Base-by-base conservation (phyloP, 73 alveolate species). In the Tetrahymena elliotti region DNA sequence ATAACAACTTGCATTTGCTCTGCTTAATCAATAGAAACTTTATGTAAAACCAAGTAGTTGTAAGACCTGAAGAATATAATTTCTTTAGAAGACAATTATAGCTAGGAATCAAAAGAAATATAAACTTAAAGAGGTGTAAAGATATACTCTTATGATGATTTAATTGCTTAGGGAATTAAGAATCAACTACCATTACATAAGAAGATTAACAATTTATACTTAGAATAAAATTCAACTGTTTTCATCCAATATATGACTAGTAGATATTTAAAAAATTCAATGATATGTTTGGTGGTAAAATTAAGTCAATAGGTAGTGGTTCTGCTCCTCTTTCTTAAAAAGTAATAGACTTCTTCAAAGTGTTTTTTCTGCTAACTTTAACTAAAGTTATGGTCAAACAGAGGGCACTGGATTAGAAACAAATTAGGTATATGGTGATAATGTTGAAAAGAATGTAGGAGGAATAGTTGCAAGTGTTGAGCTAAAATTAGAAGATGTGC, bases 331-430 rank as follows among this genome's bases (percentile, higher is more conserved):
- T 99, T 22, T 93, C 98, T 31, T 96, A 95, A 35, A 98, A 98
- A 37, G 98, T 98, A 37, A 94, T 97, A 34, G 98, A 96, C 84
- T 98, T 98, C 95, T 83, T 98, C 31, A 96, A 97, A 93, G 93
- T 97, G 96, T 97, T 16, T 96, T 97, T 53, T 94, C 98, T 96
- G 93, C 97, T 83, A 98, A 98, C 18, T 92, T 98, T 15, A 38
- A 93, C 18, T 98, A 98, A 94, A 99, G 99, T 18, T 99, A 98
- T 96, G 99, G 99, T 0, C 97, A 98, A 96, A 99, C 99, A 36
- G 99, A 99, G 95, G 83, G 97, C 31, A 96, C 99, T 24, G 99
- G 98, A 9, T 98, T 98, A 53, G 96, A 95, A 0, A 84, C 98
- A 83, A 52, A 95, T 52, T 93, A 99, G 3, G 96, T 68, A 0